Evolutionary conservation across 225 moss, liverwort and hornwort species (phyloP).

Genomic region (Rhytidiadelphus loreus): DNA sequence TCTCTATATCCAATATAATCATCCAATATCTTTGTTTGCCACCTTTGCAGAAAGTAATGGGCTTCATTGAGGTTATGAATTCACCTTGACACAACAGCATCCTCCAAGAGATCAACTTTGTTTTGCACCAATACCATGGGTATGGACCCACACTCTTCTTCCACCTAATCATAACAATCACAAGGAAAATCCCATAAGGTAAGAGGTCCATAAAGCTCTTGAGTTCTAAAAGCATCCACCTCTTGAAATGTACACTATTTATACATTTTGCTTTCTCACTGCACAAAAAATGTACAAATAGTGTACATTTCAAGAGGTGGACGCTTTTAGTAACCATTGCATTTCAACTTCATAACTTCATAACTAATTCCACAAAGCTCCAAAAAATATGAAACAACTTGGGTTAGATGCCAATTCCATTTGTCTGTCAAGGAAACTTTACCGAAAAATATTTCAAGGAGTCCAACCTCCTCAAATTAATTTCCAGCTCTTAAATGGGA

Average conservation of each 20-base stretch:
- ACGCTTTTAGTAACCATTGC: rapidly evolving
- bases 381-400: neutral
- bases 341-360: neutral
- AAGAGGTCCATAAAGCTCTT: rapidly evolving
- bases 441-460: neutral
- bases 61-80: neutral
- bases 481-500: neutral
- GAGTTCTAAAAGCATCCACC: neutral
- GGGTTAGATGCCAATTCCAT: neutral
- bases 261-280: neutral
- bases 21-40: neutral
- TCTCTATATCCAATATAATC: neutral
- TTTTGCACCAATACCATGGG: constrained; percentile 96
- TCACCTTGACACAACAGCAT: constrained; percentile 63
- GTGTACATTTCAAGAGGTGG: neutral
- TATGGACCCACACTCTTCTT: constrained; percentile 78
- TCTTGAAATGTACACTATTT: rapidly evolving
- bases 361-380: neutral
- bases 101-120: constrained; percentile 80
- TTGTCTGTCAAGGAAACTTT: neutral
- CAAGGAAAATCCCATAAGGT: neutral
- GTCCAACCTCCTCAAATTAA: no score
- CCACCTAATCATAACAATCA: constrained; percentile 34
- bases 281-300: neutral
- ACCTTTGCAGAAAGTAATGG: neutral